phyloP scores from a whole-genome alignment of 2,329 filamentous ascomycete species.

The Orbilia quercus region DNA sequence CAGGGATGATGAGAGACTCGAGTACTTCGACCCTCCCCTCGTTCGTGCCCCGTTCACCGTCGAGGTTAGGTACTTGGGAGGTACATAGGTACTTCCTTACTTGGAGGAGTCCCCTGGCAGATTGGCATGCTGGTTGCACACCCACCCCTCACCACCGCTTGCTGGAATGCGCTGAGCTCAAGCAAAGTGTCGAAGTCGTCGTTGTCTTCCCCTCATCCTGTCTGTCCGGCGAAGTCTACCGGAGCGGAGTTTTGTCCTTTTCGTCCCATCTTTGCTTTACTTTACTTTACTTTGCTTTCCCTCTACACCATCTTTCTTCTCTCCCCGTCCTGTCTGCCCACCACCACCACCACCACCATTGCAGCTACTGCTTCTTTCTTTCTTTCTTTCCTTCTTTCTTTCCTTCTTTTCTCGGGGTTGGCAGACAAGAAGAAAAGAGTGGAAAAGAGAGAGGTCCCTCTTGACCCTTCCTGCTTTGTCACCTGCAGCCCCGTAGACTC shows the following conservation, averaged over 20 bases:
- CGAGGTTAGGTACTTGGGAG: conserved; percentile 44
- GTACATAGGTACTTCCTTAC: too few species aligned
- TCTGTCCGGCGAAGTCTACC: conserved; percentile 23
- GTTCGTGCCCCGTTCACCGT: conserved; percentile 1
- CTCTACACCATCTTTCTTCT: conserved; percentile 16
- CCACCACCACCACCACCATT: conserved; percentile 16
- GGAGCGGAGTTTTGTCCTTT: conserved; percentile 21
- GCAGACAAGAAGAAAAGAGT: too few species aligned
- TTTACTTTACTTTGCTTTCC: conserved; percentile 18
- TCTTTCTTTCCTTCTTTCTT: too few species aligned
- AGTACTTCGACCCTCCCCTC: conserved; percentile 15
- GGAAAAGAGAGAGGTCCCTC: conserved; percentile 16
- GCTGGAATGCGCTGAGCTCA: conserved; percentile 32
- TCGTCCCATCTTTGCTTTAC: conserved; percentile 54
- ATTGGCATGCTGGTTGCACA: conserved; percentile 26
- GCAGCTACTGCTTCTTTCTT: too few species aligned
- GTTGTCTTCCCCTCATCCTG: not conserved
- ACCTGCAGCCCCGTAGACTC: conserved; percentile 53
- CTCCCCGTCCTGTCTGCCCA: conserved; percentile 10
- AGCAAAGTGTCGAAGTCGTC: too few species aligned
- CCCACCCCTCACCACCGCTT: conserved; percentile 14
- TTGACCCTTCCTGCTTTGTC: conserved; percentile 46
- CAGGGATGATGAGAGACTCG: conserved; percentile 12
- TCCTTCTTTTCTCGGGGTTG: conserved; percentile 13
- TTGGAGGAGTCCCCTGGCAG: conserved; percentile 26